Percentiles rank a stretch among this genome's conserved stretches.
phyloP scores from a whole-genome alignment of 352 stramenopile species.

The Elongisporangium undulatum region DNA sequence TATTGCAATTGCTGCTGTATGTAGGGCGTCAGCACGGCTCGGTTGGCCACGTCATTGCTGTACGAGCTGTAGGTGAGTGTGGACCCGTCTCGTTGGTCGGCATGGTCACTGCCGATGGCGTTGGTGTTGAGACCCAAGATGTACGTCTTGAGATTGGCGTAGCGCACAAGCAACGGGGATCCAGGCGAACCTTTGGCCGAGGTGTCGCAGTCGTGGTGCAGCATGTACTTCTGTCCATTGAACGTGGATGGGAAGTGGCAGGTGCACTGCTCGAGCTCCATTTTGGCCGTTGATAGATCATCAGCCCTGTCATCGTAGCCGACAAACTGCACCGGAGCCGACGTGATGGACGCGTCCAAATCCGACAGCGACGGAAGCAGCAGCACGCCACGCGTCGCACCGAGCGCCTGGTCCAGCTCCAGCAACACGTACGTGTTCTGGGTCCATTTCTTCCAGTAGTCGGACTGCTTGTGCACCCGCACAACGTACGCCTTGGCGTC shows the following conservation, averaged over 20 bases:
- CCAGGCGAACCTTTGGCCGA: conserved; percentile 35
- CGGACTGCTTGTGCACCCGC: conserved; percentile 54
- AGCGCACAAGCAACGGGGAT: conserved; percentile 55
- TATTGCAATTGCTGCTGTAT: conserved; percentile 42
- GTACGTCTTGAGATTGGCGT: conserved; percentile 47
- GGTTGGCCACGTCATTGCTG: conserved; percentile 34
- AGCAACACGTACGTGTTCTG: conserved; percentile 61
- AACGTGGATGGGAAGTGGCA: conserved; percentile 41
- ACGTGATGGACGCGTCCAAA: conserved; percentile 16
- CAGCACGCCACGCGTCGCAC: conserved; percentile 25
- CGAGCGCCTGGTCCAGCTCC: conserved; percentile 41
- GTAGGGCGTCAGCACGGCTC: conserved; percentile 44
- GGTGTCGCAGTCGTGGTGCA: conserved; percentile 63
- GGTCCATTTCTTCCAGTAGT: conserved; percentile 62
- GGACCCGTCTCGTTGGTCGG: not conserved
- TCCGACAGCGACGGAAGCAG: conserved; percentile 23
- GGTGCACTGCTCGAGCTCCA: conserved; percentile 43
- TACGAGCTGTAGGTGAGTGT: conserved; percentile 13
- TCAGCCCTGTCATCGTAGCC: conserved; percentile 25
- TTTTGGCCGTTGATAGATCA: conserved; percentile 3
- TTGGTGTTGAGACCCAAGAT: conserved; percentile 61
- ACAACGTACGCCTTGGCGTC: conserved; percentile 16
- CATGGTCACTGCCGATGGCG: conserved; percentile 15
- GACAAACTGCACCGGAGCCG: conserved; percentile 52
- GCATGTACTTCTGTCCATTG: conserved; percentile 33